Percentiles rank a stretch among this genome's conserved stretches.
Conservation (phyloP, 495 filamentous ascomycete genomes). For the Penicillium parvum region DNA sequence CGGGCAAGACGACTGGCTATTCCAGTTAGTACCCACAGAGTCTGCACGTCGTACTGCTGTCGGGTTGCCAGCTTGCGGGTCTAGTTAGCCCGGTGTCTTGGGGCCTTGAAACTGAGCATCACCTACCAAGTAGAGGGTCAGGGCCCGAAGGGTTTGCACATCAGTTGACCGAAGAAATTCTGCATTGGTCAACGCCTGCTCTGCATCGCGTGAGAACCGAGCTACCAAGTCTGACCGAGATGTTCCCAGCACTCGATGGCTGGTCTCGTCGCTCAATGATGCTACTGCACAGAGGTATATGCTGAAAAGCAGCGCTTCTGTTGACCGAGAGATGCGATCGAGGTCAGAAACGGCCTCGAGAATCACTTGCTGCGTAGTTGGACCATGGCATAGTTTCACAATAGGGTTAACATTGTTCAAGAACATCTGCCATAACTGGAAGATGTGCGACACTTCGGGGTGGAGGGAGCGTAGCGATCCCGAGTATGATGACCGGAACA, state of each 20-base stretch:
- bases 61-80: conserved; percentile 34
- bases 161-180: conserved; percentile 42
- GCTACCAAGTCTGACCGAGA: conserved; percentile 36
- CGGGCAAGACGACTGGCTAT: conserved; percentile 40
- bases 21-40: conserved; percentile 42
- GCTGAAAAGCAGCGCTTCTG: conserved; percentile 46
- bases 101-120: not conserved
- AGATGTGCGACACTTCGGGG: conserved; percentile 62
- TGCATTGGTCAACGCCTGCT: conserved; percentile 44
- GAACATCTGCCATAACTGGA: conserved; percentile 66
- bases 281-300: conserved; percentile 45
- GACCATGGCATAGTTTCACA: conserved; percentile 66
- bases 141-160: conserved; percentile 42
- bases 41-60: conserved; percentile 33
- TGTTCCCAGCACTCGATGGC: no score
- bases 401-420: conserved; percentile 65
- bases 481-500: no score
- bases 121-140: conserved; percentile 41
- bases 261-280: no score
- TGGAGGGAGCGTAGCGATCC: no score
- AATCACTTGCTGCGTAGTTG: conserved; percentile 48
- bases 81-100: not conserved
- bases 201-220: conserved; percentile 39
- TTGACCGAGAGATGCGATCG: conserved; percentile 27
- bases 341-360: conserved; percentile 36